Conservation (phyloP, 352 stramenopile genomes). For the Phytophthora tubulina region DNA sequence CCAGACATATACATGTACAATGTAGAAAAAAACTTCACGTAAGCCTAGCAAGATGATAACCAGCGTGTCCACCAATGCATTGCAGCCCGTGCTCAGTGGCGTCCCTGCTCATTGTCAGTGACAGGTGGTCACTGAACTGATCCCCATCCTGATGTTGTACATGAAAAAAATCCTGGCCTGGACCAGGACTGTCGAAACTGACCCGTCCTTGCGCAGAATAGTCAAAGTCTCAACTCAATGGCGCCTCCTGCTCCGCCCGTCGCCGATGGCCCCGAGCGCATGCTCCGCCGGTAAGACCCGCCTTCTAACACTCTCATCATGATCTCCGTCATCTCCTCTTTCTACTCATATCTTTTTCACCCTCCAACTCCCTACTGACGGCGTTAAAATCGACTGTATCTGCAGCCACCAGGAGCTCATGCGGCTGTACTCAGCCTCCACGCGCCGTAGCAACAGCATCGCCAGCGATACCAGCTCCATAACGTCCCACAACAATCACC, state of each 20-base stretch:
- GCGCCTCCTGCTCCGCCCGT: background rate
- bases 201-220: background rate
- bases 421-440: slow-evolving; percentile 44
- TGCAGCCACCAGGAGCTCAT: slow-evolving; percentile 67
- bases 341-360: slow-evolving; percentile 10
- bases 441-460: slow-evolving; percentile 26
- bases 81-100: background rate
- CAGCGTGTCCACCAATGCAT: background rate
- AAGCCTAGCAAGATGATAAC: no score
- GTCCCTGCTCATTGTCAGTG: no score
- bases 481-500: background rate
- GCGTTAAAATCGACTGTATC: slow-evolving; percentile 15
- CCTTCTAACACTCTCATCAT: background rate
- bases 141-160: background rate
- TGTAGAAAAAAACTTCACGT: no score
- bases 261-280: slow-evolving; percentile 1
- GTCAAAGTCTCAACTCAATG: background rate
- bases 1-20: no score
- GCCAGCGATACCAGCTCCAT: slow-evolving; percentile 26
- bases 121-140: background rate
- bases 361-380: background rate
- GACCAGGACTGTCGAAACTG: background rate
- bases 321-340: slow-evolving; percentile 6
- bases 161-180: background rate
- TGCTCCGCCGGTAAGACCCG: slow-evolving; percentile 23